A percentile compares a stretch with the other conserved stretches of the same genome.
Evolutionary conservation across 192 early-diverging fungal species (phyloP).

Genomic region (Coemansia sp.): DNA sequence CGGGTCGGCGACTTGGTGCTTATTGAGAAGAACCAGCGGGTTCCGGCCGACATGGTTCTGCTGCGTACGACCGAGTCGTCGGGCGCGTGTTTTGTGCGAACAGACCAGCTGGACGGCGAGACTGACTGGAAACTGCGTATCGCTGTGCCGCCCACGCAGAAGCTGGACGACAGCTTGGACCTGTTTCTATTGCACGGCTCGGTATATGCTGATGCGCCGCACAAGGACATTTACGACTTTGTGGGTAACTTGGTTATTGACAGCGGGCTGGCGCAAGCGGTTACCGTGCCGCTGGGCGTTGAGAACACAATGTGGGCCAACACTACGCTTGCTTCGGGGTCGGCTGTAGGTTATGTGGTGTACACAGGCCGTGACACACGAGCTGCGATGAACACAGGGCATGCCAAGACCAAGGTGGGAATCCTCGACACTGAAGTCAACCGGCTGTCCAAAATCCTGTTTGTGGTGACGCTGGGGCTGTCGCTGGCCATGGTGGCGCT

Average conservation of each 20-base stretch:
- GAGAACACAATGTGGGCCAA: slow-evolving; percentile 97
- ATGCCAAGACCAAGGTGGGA: slow-evolving; percentile 88
- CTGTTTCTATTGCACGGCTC: slow-evolving; percentile 66
- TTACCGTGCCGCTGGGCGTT: slow-evolving; percentile 67
- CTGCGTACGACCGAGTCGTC: slow-evolving; percentile 77
- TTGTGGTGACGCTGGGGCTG: slow-evolving; percentile 76
- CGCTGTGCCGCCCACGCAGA: slow-evolving; percentile 81
- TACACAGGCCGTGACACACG: slow-evolving; percentile 94
- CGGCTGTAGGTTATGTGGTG: slow-evolving; percentile 79
- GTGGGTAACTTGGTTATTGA: slow-evolving; percentile 68
- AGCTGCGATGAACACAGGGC: slow-evolving; percentile 94
- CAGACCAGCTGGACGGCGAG: slow-evolving; percentile 96
- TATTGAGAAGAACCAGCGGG: slow-evolving; percentile 83
- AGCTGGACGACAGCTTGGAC: slow-evolving; percentile 59
- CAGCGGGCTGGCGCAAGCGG: slow-evolving; percentile 11
- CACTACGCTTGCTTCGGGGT: slow-evolving; percentile 90
- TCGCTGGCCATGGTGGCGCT: slow-evolving; percentile 86
- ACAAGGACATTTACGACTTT: slow-evolving; percentile 93
- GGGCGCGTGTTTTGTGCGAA: slow-evolving; percentile 93
- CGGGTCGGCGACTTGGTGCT: slow-evolving; percentile 85
- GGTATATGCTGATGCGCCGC: slow-evolving; percentile 86
- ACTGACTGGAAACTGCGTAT: slow-evolving; percentile 96
- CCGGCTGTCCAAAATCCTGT: slow-evolving; percentile 88
- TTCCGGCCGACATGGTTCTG: slow-evolving; percentile 90
- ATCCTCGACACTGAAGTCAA: slow-evolving; percentile 90